Conservation (phyloP, 441 rosid genomes). For the Populus hybrid region DNA sequence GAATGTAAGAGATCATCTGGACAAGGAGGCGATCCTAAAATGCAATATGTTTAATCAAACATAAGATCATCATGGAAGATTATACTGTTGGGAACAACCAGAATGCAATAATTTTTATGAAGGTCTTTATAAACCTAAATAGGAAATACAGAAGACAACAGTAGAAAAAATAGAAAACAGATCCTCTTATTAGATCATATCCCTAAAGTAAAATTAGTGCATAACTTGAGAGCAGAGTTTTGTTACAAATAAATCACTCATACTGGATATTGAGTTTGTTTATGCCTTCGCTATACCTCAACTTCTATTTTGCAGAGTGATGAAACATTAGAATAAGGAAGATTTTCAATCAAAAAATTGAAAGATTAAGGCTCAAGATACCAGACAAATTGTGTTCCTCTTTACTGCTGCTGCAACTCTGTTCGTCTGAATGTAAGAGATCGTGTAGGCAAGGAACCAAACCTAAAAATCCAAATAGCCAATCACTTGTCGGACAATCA, state of each 20-base stretch:
- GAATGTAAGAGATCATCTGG: slow-evolving; percentile 52
- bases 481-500: neutral
- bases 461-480: slow-evolving; percentile 28
- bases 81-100: neutral
- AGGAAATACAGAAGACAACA: neutral
- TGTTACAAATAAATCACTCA: neutral
- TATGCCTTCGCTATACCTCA: neutral
- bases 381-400: slow-evolving; percentile 43
- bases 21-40: slow-evolving; percentile 44
- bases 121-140: too few relatives aligned
- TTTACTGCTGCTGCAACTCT: slow-evolving; percentile 29
- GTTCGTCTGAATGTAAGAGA: slow-evolving; percentile 40
- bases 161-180: neutral
- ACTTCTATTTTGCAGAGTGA: neutral
- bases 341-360: neutral
- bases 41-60: slow-evolving; percentile 13
- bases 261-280: neutral
- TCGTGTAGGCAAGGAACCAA: slow-evolving; percentile 53
- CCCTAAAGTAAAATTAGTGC: neutral
- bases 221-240: neutral
- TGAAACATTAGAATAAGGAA: neutral
- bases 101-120: neutral
- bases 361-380: slow-evolving; percentile 23
- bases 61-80: neutral
- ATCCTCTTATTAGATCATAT: neutral